These are phyloP conservation scores for Blastobotrys muscicola DNA, from an alignment of 805 yeast species.

Conservation along the genomic window DNA sequence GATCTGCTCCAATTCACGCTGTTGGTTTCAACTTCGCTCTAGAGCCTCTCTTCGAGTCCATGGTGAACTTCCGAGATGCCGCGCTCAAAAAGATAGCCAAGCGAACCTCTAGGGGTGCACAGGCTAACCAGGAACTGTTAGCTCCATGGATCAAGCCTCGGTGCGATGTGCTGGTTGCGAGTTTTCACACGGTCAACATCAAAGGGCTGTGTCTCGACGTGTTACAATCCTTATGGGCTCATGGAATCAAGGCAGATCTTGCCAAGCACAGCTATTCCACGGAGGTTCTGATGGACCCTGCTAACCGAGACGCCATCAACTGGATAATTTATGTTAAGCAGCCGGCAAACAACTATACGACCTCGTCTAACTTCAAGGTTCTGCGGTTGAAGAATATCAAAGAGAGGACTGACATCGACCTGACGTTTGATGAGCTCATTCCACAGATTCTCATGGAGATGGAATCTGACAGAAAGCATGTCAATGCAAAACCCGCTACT, in stretches of 20 bases:
- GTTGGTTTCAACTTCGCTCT: slow-evolving; percentile 85
- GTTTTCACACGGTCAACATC: slow-evolving; percentile 49
- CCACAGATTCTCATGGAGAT: slow-evolving; percentile 32
- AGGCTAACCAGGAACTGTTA: slow-evolving; percentile 23
- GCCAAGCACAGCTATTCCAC: slow-evolving; percentile 28
- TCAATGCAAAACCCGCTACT: not conserved
- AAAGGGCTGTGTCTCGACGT: slow-evolving; percentile 55
- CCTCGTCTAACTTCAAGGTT: slow-evolving; percentile 59
- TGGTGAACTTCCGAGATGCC: slow-evolving; percentile 26
- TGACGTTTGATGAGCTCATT: slow-evolving; percentile 59
- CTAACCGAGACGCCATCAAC: slow-evolving; percentile 59
- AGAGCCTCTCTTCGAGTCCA: slow-evolving; percentile 48
- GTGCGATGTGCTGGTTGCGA: slow-evolving; percentile 74
- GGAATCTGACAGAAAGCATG: slow-evolving; percentile 9
- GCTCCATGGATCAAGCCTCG: slow-evolving; percentile 43
- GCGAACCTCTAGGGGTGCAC: slow-evolving; percentile 13
- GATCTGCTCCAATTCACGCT: slow-evolving; percentile 40
- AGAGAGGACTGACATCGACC: slow-evolving; percentile 56
- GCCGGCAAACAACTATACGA: slow-evolving; percentile 29
- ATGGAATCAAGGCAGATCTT: slow-evolving; percentile 72
- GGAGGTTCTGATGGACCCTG: slow-evolving; percentile 60
- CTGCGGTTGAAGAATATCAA: slow-evolving; percentile 58
- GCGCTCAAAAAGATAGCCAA: slow-evolving; percentile 11
- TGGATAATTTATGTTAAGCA: slow-evolving; percentile 77
- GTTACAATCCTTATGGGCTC: slow-evolving; percentile 58